Base-by-base conservation (phyloP, 2,329 filamentous ascomycete genomes). In the Trichoderma sp. region DNA sequence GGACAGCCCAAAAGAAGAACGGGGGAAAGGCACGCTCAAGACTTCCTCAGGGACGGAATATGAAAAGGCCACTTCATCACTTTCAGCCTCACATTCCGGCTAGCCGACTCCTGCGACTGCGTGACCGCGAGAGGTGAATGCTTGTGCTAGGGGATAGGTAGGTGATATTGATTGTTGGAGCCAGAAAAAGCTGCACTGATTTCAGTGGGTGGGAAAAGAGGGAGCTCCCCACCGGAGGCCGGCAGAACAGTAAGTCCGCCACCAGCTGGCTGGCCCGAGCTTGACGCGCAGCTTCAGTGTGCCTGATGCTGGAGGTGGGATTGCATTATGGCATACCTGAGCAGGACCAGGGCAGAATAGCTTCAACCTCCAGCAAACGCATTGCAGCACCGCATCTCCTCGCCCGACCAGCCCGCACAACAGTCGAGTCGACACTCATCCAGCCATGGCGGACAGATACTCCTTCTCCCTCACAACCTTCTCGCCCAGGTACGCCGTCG, bases 401-500 rank as follows among this genome's bases (percentile, higher is more conserved):
- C 10, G n/a, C 30, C n/a, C 50, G 66, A 59, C 60, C 63, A 63
- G 69, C 30, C 17, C 17, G 15, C 65, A 60, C 60, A 66, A 61
- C 61, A 64, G 45, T 41, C 50, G 63, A 64, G 45, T 41, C 50
- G 63, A 39, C 68, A 63, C 47, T 67, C 30, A 59, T 69, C 68
- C 73, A 75, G 83, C 71, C 77, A 99, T 99, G 94, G 94, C 95
- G 76, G 95, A 99, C 81, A 87, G 95, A 84, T 99, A 99, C 82
- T 97, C 94, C 64, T 99, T 99, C 88, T 99, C 95, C 67, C 87
- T 99, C 78, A 99, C 95, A 70, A 99, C 95, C 70, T 99, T 99
- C 89, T 98, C 95, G 76, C 95, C 95, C 79, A 99, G 94, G 95
- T 96, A 88, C 80, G 88, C 76, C 48, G 34, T 56, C 51, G 64